Percentiles rank a stretch among this genome's conserved stretches.
Evolutionary conservation across 2,329 filamentous ascomycete genomes (phyloP).

Genomic region (Albophoma yamanashiensis): DNA sequence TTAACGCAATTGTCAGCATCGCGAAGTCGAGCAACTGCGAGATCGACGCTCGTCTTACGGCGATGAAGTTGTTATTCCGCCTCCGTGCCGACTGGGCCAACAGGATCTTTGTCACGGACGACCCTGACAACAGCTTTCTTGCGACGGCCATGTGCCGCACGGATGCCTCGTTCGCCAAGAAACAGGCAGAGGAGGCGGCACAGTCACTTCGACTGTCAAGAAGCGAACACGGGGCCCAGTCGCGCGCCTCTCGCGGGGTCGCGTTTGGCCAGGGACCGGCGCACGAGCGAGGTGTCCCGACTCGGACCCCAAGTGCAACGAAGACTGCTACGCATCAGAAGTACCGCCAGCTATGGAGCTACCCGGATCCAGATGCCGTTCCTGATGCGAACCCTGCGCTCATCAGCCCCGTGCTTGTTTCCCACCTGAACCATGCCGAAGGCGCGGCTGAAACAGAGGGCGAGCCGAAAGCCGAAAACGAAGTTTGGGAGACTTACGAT

Average conservation of each 20-base stretch:
- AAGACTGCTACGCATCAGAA: conserved; percentile 16
- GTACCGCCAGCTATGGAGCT: conserved; percentile 46
- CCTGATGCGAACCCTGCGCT: conserved; percentile 33
- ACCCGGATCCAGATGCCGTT: conserved; percentile 45
- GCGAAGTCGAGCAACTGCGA: conserved; percentile 49
- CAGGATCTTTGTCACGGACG: conserved; percentile 59
- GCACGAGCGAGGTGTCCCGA: conserved; percentile 29
- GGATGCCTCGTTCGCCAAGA: conserved; percentile 39
- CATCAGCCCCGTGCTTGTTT: conserved; percentile 42
- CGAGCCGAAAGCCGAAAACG: conserved; percentile 13
- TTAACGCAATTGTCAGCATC: conserved; percentile 53
- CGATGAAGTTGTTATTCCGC: conserved; percentile 71
- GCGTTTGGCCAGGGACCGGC: conserved; percentile 38
- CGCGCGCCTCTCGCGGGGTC: conserved; percentile 35
- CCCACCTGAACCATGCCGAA: conserved; percentile 11
- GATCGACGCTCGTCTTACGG: conserved; percentile 59
- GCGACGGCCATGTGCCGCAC: conserved; percentile 62
- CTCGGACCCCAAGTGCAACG: conserved; percentile 30
- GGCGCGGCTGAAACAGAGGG: conserved; percentile 4
- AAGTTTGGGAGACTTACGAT: conserved; percentile 23
- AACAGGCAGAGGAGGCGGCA: conserved; percentile 39
- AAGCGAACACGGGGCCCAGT: conserved; percentile 27
- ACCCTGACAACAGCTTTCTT: conserved; percentile 62
- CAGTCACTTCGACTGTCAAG: conserved; percentile 32
- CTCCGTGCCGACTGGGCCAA: conserved; percentile 74